Evolutionary conservation across 495 filamentous ascomycete genomes (phyloP).

Genomic region (Amphirosellinia nigrospora): DNA sequence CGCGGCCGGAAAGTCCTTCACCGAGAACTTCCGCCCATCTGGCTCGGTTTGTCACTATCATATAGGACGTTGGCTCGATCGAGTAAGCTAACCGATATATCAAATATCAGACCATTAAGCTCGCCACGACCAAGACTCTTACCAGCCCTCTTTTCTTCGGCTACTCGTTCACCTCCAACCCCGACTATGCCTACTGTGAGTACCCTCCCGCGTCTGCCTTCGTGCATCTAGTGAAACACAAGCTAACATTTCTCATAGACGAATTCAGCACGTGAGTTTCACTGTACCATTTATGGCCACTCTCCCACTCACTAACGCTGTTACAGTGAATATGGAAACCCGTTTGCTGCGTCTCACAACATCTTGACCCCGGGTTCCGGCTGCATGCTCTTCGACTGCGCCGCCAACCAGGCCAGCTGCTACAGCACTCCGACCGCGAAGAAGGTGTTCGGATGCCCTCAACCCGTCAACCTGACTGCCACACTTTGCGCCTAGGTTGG

Average conservation of each 20-base stretch:
- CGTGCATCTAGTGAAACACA: conserved; percentile 2
- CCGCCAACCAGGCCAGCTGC: conserved; percentile 29
- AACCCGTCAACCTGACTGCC: conserved; percentile 34
- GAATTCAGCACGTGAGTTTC: conserved; percentile 36
- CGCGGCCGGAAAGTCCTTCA: conserved; percentile 27
- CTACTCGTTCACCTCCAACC: conserved; percentile 38
- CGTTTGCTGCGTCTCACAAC: conserved; percentile 34
- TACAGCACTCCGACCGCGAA: conserved; percentile 33
- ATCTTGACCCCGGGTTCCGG: conserved; percentile 31
- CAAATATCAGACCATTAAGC: conserved; percentile 42
- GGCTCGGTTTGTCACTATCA: conserved; percentile 42
- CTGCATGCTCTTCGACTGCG: conserved; percentile 39
- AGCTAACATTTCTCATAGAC: conserved; percentile 33
- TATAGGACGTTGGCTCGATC: too few relatives aligned
- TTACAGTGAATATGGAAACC: conserved; percentile 37
- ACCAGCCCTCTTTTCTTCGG: conserved; percentile 40
- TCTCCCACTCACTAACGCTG: not conserved
- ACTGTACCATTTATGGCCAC: not conserved
- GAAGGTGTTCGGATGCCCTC: conserved; percentile 39
- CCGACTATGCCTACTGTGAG: conserved; percentile 40
- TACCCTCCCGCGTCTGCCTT: not conserved
- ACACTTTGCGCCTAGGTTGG: conserved; percentile 24
- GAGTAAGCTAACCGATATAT: conserved; percentile 24
- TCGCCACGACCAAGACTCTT: conserved; percentile 45
- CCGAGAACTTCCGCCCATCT: conserved; percentile 34